A percentile compares a stretch with the other conserved stretches of the same genome.
Conservation (phyloP, 805 yeast genomes). For the Starmerella apis region DNA sequence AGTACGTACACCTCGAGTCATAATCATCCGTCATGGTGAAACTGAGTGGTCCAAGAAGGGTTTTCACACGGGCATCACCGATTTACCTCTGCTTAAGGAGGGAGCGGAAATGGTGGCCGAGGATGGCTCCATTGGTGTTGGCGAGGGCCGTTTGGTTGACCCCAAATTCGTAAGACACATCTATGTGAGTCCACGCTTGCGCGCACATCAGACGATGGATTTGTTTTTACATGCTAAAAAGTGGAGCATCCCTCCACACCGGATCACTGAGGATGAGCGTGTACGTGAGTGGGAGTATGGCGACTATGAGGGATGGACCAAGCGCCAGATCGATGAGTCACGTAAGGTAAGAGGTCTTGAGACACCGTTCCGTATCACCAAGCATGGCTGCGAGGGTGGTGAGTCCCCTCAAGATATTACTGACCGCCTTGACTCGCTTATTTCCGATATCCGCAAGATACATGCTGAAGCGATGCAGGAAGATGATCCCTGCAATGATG, state of each 20-base stretch:
- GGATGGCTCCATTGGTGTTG: conserved; percentile 64
- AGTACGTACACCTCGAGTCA: conserved; percentile 32
- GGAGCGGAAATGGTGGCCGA: conserved; percentile 68
- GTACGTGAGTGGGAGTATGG: conserved; percentile 95
- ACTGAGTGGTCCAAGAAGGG: conserved; percentile 95
- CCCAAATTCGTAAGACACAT: conserved; percentile 54
- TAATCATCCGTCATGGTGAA: conserved; percentile 44
- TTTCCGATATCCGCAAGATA: conserved; percentile 49
- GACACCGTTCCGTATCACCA: conserved; percentile 58
- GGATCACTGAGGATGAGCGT: conserved; percentile 39
- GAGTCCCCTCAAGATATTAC: conserved; percentile 60
- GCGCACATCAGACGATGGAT: conserved; percentile 69
- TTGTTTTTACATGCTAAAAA: conserved; percentile 46
- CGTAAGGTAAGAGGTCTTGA: conserved; percentile 26
- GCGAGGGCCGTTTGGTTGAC: conserved; percentile 47
- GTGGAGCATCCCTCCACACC: conserved; percentile 25
- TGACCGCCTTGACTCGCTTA: conserved; percentile 58
- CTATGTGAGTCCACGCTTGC: conserved; percentile 66
- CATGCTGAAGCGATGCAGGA: conserved; percentile 29
- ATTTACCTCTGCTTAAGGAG: conserved; percentile 61
- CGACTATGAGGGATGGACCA: conserved; percentile 77
- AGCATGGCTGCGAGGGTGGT: conserved; percentile 88
- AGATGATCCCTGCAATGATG: conserved; percentile 49
- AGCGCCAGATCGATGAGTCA: conserved; percentile 47
- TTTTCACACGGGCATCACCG: conserved; percentile 81